Conservation (phyloP, 495 filamentous ascomycete genomes). For the Talaromyces borbonicus region DNA sequence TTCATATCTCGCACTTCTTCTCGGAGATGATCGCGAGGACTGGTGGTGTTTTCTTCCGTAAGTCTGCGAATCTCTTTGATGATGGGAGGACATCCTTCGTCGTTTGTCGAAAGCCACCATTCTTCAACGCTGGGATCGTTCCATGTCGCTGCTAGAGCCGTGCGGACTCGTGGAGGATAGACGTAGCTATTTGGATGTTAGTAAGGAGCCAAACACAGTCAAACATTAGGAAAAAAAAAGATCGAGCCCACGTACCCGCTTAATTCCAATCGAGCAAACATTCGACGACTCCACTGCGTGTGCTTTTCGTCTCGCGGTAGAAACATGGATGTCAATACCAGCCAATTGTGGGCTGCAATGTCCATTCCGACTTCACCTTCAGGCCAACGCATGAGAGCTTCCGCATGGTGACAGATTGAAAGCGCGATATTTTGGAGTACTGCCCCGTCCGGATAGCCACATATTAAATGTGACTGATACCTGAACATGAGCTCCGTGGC, state of each 20-base stretch:
- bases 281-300: slow-evolving; percentile 74
- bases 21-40: slow-evolving; percentile 50
- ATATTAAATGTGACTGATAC: slow-evolving; percentile 51
- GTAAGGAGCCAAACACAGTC: background rate
- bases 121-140: slow-evolving; percentile 53
- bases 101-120: slow-evolving; percentile 85
- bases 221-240: background rate
- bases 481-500: slow-evolving; percentile 72
- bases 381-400: slow-evolving; percentile 65
- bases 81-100: slow-evolving; percentile 53
- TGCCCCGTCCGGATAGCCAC: slow-evolving; percentile 38
- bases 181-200: slow-evolving; percentile 55
- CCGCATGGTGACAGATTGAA: slow-evolving; percentile 64
- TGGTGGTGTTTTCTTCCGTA: slow-evolving; percentile 57
- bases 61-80: slow-evolving; percentile 68
- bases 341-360: slow-evolving; percentile 56
- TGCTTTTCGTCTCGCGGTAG: slow-evolving; percentile 62
- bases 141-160: slow-evolving; percentile 63
- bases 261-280: slow-evolving; percentile 68
- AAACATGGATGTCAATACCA: slow-evolving; percentile 70
- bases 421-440: slow-evolving; percentile 53
- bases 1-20: slow-evolving; percentile 69
- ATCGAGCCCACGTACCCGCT: slow-evolving; percentile 84
- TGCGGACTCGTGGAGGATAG: slow-evolving; percentile 63
- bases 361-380: slow-evolving; percentile 57